Conservation (phyloP, 768 basidiomycete species). For the Albatrellus ellisii region DNA sequence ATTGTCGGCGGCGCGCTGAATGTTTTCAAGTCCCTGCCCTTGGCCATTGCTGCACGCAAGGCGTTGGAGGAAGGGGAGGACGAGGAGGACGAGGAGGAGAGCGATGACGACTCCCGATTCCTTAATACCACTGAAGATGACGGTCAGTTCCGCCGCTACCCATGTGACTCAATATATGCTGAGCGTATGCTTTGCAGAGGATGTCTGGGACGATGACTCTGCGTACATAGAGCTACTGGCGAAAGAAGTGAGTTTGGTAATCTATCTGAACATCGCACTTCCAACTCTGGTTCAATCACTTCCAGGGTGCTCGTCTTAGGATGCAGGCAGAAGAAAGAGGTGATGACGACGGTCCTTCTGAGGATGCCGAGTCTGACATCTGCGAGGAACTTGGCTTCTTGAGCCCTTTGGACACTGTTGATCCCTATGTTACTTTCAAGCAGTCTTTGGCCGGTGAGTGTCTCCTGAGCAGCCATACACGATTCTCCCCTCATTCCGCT, state of each 20-base stretch:
- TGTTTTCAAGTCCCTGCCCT: conserved; percentile 68
- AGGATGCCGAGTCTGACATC: conserved; percentile 43
- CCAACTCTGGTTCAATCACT: neutral
- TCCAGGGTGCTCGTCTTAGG: conserved; percentile 60
- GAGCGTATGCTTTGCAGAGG: conserved; percentile 35
- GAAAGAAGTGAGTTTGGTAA: conserved; percentile 40
- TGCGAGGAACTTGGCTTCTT: conserved; percentile 80
- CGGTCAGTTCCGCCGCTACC: conserved; percentile 22
- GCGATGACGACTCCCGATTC: conserved; percentile 34
- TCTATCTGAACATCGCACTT: conserved; percentile 1
- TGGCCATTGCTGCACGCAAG: conserved; percentile 57
- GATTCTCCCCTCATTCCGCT: neutral
- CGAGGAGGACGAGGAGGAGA: conserved; percentile 15
- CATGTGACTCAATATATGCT: neutral
- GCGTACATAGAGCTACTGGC: conserved; percentile 82
- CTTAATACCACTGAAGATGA: conserved; percentile 60
- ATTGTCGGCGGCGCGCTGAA: conserved; percentile 59
- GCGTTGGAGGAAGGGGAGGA: conserved; percentile 38
- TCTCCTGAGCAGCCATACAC: neutral
- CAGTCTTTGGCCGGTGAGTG: conserved; percentile 59
- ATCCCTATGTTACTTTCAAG: conserved; percentile 72
- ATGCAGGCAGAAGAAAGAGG: conserved; percentile 36
- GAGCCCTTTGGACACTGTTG: conserved; percentile 68
- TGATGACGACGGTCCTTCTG: conserved; percentile 22
- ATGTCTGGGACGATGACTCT: conserved; percentile 86